These are phyloP conservation scores for Xanthoconium purpureum DNA, from an alignment of 768 basidiomycete species.

Conservation along the genomic window DNA sequence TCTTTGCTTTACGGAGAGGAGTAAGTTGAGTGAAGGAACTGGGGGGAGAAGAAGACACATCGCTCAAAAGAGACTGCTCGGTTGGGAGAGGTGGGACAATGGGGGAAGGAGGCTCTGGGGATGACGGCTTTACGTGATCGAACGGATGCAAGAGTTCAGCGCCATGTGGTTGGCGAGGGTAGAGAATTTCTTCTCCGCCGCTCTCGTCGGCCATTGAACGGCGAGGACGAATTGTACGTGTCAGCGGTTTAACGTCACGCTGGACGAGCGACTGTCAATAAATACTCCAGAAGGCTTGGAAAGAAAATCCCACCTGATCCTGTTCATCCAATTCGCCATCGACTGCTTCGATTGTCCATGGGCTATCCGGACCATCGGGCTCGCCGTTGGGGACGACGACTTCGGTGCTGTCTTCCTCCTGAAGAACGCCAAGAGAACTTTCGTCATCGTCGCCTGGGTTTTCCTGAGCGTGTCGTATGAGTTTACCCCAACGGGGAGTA, in stretches of 20 bases:
- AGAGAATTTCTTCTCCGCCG: conserved; percentile 87
- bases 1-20: conserved; percentile 56
- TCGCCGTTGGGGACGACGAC: conserved; percentile 35
- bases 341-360: conserved; percentile 86
- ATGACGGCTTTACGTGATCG: conserved; percentile 31
- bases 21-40: conserved; percentile 52
- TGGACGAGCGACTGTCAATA: conserved; percentile 22
- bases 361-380: conserved; percentile 66
- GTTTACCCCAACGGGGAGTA: conserved; percentile 89
- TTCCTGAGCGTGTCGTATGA: conserved; percentile 38
- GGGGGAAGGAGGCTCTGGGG: conserved; percentile 28
- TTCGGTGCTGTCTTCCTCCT: conserved; percentile 34
- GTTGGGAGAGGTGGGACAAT: conserved; percentile 32
- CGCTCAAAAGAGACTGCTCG: conserved; percentile 30
- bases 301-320: conserved; percentile 52
- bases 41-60: conserved; percentile 48
- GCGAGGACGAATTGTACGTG: conserved; percentile 52
- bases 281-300: neutral
- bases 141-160: conserved; percentile 31
- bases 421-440: conserved; percentile 28
- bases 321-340: conserved; percentile 74
- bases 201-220: conserved; percentile 79
- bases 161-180: conserved; percentile 60
- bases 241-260: conserved; percentile 43
- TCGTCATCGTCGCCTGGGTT: conserved; percentile 41